phyloP scores from a whole-genome alignment of 2,329 filamentous ascomycete genomes.

The Tolypocladium ophioglossoides region DNA sequence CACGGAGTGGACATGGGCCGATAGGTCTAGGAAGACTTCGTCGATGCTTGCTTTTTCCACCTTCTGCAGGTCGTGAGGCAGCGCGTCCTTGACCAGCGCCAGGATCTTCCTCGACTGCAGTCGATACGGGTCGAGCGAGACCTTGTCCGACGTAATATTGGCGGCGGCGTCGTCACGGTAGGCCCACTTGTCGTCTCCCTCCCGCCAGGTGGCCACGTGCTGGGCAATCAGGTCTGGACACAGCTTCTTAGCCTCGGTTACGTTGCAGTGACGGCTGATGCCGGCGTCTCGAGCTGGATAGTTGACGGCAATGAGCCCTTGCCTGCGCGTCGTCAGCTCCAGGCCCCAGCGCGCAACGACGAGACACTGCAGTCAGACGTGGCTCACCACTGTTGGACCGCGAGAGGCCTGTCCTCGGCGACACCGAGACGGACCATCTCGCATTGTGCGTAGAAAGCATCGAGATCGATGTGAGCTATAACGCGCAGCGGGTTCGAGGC shows the following conservation, averaged over 20 bases:
- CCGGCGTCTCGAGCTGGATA: conserved; percentile 79
- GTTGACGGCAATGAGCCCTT: conserved; percentile 91
- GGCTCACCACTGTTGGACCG: conserved; percentile 79
- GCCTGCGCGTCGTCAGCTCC: conserved; percentile 35
- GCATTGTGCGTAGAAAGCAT: conserved; percentile 96
- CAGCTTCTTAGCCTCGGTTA: conserved; percentile 72
- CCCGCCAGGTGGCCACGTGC: conserved; percentile 91
- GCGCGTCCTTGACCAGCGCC: conserved; percentile 60
- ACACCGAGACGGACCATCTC: conserved; percentile 80
- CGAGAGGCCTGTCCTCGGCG: conserved; percentile 67
- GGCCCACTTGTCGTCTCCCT: conserved; percentile 84
- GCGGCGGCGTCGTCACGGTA: conserved; percentile 74
- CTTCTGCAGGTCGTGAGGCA: conserved; percentile 56
- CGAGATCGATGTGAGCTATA: conserved; percentile 85
- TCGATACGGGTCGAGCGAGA: conserved; percentile 86
- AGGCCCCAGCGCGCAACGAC: not conserved
- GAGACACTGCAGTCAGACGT: not conserved
- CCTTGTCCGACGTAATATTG: conserved; percentile 81
- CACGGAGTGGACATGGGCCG: conserved; percentile 67
- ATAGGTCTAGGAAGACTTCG: conserved; percentile 90
- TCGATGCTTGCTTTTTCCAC: conserved; percentile 94
- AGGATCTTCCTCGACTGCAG: conserved; percentile 76
- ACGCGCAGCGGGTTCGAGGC: conserved; percentile 71
- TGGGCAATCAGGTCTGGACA: conserved; percentile 79
- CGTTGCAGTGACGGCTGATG: conserved; percentile 67